phyloP scores from a whole-genome alignment of 2,329 filamentous ascomycete species.

The Aspergillus sp. region DNA sequence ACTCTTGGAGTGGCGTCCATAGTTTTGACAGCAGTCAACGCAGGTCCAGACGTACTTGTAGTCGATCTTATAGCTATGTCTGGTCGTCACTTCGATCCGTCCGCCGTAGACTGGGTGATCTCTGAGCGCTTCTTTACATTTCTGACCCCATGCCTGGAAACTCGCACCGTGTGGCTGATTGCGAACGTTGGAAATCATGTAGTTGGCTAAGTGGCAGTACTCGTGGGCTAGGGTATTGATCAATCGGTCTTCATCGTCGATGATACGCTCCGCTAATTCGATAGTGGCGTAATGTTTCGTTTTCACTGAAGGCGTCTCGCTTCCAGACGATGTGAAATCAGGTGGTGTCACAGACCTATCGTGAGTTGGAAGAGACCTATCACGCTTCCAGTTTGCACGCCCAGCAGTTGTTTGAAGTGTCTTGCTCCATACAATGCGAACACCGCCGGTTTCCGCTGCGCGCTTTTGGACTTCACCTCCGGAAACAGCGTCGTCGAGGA shows the following conservation, averaged over 20 bases:
- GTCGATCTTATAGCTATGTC: conserved; percentile 84
- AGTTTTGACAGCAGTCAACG: conserved; percentile 65
- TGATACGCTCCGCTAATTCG: conserved; percentile 85
- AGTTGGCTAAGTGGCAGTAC: conserved; percentile 91
- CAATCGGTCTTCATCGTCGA: conserved; percentile 73
- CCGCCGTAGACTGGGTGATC: conserved; percentile 56
- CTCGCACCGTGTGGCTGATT: conserved; percentile 78
- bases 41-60: conserved; percentile 93
- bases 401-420: conserved; percentile 63
- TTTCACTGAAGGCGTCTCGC: conserved; percentile 20
- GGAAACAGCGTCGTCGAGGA: conserved; percentile 56
- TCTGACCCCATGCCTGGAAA: conserved; percentile 70
- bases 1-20: conserved; percentile 81
- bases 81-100: conserved; percentile 76
- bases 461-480: conserved; percentile 50
- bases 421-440: conserved; percentile 61
- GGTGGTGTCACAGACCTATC: background rate
- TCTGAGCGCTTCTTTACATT: conserved; percentile 38
- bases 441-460: conserved; percentile 55
- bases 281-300: conserved; percentile 68
- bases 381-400: conserved; percentile 69
- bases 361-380: conserved; percentile 26
- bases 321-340: conserved; percentile 16
- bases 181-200: conserved; percentile 76
- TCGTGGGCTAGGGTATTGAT: conserved; percentile 94